Evolutionary conservation across 768 basidiomycete species (phyloP).

Genomic region (Tricholoma terreum): DNA sequence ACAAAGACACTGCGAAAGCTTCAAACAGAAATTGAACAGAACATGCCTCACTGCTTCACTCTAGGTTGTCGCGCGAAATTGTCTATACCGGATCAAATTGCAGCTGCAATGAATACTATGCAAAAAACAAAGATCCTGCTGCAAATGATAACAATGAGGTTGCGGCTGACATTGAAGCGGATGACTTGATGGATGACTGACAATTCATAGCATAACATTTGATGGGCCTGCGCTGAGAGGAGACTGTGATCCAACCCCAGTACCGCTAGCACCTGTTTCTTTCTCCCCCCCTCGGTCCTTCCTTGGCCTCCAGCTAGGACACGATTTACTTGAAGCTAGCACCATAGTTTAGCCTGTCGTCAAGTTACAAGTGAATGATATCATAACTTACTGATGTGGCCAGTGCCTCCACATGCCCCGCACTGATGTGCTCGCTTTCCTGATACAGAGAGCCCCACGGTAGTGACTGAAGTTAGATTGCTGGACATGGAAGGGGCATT

Average conservation of each 20-base stretch:
- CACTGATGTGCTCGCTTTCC: neutral
- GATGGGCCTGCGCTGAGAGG: too few species aligned
- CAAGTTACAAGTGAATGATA: neutral
- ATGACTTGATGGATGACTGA: neutral
- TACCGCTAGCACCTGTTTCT: too few species aligned
- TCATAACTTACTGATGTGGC: neutral
- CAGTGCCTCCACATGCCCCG: neutral
- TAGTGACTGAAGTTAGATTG: too few species aligned
- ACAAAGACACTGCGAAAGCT: conserved; percentile 18
- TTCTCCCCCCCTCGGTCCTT: neutral
- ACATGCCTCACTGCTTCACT: neutral
- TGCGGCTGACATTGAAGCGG: neutral
- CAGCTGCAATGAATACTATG: conserved; percentile 4
- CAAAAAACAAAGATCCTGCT: neutral
- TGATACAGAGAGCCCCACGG: too few species aligned
- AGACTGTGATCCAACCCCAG: too few species aligned
- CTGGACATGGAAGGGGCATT: too few species aligned
- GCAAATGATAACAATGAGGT: neutral
- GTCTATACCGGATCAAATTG: conserved; percentile 9
- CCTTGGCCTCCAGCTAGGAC: neutral
- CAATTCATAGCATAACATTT: neutral
- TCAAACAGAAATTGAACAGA: neutral
- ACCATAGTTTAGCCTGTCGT: neutral
- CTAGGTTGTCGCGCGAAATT: neutral
- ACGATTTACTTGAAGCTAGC: neutral